A percentile compares a stretch with the other conserved stretches of the same genome.
phyloP scores from a whole-genome alignment of 129 eudicot species.

The Helianthus tuberosus region DNA sequence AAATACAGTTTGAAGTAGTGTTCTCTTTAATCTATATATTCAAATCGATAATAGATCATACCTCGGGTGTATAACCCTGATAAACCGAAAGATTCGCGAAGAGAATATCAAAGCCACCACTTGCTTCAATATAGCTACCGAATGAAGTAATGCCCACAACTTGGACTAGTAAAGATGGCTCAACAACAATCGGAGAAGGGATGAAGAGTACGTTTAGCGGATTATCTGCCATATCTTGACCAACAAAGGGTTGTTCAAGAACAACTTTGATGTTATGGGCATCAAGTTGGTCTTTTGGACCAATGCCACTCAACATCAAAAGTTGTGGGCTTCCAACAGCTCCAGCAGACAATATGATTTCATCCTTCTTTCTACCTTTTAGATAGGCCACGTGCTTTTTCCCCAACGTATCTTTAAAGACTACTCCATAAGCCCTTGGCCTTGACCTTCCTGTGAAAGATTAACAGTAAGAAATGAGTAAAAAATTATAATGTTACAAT shows the following conservation, averaged over 20 bases:
- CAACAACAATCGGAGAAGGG: conserved; percentile 44
- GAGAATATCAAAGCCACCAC: conserved; percentile 46
- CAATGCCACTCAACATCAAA: conserved; percentile 72
- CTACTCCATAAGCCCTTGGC: conserved; percentile 68
- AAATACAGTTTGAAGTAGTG: no score
- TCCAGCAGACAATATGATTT: conserved; percentile 58
- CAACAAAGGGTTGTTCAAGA: conserved; percentile 55
- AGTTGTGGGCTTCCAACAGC: conserved; percentile 82
- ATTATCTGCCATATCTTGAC: conserved; percentile 68
- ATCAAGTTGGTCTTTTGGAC: conserved; percentile 56
- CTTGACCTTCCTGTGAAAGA: conserved; percentile 38
- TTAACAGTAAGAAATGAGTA: background rate
- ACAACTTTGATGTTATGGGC: conserved; percentile 50
- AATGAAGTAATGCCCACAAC: conserved; percentile 54
- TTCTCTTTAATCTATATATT: background rate
- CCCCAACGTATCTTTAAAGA: conserved; percentile 65
- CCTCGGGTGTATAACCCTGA: conserved; percentile 41
- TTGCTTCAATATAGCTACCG: conserved; percentile 65
- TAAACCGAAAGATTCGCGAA: conserved; percentile 3
- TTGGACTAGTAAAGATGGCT: conserved; percentile 48
- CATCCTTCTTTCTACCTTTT: conserved; percentile 44
- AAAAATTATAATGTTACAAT: no score
- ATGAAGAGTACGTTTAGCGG: conserved; percentile 59
- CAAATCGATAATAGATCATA: conserved; percentile 11
- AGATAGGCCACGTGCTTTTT: conserved; percentile 49